phyloP scores from a whole-genome alignment of 2,329 filamentous ascomycete species.

The Curvularia lunata region DNA sequence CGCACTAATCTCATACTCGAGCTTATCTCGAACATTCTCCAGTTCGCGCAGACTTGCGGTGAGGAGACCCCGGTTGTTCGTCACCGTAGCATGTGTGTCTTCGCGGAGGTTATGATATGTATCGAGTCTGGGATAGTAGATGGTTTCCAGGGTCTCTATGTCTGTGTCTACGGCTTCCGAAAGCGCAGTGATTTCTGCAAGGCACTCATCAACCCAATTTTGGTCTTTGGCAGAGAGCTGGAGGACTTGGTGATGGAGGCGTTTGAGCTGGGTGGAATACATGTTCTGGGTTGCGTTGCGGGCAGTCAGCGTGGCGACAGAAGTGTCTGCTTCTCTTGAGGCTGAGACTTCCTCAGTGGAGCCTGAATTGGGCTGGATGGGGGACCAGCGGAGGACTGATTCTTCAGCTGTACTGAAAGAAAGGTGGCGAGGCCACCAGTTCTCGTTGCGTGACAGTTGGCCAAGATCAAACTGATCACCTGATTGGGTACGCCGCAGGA shows the following conservation, averaged over 20 bases:
- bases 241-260: slow-evolving; percentile 68
- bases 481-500: slow-evolving; percentile 69
- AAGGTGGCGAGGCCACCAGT: slow-evolving; percentile 72
- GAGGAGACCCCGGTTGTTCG: slow-evolving; percentile 71
- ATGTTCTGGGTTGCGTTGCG: slow-evolving; percentile 47
- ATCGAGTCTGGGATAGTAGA: slow-evolving; percentile 75
- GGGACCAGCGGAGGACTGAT: slow-evolving; percentile 69
- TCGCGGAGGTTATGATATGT: slow-evolving; percentile 72
- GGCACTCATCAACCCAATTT: slow-evolving; percentile 66
- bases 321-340: slow-evolving; percentile 36
- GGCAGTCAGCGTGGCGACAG: slow-evolving; percentile 37
- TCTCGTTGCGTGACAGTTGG: slow-evolving; percentile 57
- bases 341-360: slow-evolving; percentile 25
- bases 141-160: slow-evolving; percentile 68
- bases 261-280: slow-evolving; percentile 63
- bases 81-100: slow-evolving; percentile 71
- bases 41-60: slow-evolving; percentile 78
- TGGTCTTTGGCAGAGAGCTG: slow-evolving; percentile 61
- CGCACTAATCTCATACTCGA: slow-evolving; percentile 89
- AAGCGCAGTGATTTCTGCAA: slow-evolving; percentile 64
- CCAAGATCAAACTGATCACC: slow-evolving; percentile 47
- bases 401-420: slow-evolving; percentile 80
- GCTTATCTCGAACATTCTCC: slow-evolving; percentile 78
- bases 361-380: slow-evolving; percentile 25
- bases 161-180: slow-evolving; percentile 65